Conservation (phyloP, 805 yeast species). For the Lipomyces orientalis region DNA sequence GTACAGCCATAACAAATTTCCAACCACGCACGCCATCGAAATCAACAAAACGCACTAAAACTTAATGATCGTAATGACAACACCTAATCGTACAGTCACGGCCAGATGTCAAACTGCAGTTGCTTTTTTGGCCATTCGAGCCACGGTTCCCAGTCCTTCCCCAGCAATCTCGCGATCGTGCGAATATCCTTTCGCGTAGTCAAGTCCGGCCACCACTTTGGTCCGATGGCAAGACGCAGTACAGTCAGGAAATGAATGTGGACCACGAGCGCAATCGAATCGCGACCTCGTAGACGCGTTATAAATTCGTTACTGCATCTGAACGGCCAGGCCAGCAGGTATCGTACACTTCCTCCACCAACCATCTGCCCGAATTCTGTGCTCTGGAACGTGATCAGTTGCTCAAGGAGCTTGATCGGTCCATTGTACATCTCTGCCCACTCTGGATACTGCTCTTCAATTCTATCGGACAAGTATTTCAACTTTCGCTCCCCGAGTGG, state of each 20-base stretch:
- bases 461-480: constrained; percentile 8
- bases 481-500: constrained; percentile 16
- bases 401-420: constrained; percentile 22
- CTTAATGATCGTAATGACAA: background rate
- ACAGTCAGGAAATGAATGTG: constrained; percentile 18
- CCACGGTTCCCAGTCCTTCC: constrained; percentile 21
- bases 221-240: constrained; percentile 7
- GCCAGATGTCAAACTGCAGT: constrained; percentile 17
- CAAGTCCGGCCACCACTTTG: constrained; percentile 24
- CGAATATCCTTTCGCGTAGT: constrained; percentile 18
- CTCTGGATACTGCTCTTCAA: background rate
- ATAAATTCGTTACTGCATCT: constrained; percentile 11
- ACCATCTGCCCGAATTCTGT: background rate
- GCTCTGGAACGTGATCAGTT: constrained; percentile 13
- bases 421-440: background rate
- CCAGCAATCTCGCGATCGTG: constrained; percentile 13
- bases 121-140: constrained; percentile 15
- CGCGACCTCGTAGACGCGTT: constrained; percentile 7
- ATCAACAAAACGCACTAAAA: background rate
- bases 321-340: constrained; percentile 22
- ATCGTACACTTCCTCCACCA: constrained; percentile 17
- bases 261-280: constrained; percentile 12
- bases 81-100: background rate
- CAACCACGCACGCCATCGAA: background rate
- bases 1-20: background rate